A percentile compares a stretch with the other conserved stretches of the same genome.
phyloP scores from a whole-genome alignment of 2,329 filamentous ascomycete species.

The Fusarium nisikadoi region DNA sequence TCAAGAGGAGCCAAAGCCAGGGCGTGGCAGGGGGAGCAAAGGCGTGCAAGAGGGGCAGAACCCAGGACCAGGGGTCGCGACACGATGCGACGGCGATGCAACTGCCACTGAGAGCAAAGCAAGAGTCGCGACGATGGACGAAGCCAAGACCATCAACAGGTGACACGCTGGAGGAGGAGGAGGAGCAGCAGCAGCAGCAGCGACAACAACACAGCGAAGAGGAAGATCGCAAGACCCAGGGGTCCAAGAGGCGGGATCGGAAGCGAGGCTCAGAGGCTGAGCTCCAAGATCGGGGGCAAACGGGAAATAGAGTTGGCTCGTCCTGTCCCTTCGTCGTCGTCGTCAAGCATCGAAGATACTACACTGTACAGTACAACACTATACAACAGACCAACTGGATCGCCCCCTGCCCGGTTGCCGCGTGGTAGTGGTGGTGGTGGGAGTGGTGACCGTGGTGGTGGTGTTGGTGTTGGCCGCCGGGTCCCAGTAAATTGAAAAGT shows the following conservation, averaged over 20 bases:
- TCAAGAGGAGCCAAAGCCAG: slow-evolving; percentile 41
- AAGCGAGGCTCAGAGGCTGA: slow-evolving; percentile 25
- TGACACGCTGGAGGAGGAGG: slow-evolving; percentile 15
- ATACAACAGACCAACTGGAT: slow-evolving; percentile 16
- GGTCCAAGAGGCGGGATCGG: slow-evolving; percentile 34
- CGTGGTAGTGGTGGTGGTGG: slow-evolving; percentile 41
- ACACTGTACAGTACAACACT: slow-evolving; percentile 10
- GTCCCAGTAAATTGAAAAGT: slow-evolving; percentile 38
- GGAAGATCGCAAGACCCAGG: slow-evolving; percentile 21
- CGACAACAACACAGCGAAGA: not conserved
- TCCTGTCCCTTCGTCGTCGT: slow-evolving; percentile 8
- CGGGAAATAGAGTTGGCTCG: slow-evolving; percentile 30
- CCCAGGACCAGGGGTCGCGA: slow-evolving; percentile 42
- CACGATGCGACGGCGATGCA: slow-evolving; percentile 40
- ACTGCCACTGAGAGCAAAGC: slow-evolving; percentile 28
- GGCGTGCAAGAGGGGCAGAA: slow-evolving; percentile 39
- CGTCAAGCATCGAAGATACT: slow-evolving; percentile 35
- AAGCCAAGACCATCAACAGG: slow-evolving; percentile 34
- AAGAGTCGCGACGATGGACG: slow-evolving; percentile 36
- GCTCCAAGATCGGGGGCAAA: slow-evolving; percentile 29
- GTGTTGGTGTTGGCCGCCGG: slow-evolving; percentile 31
- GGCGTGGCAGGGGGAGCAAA: slow-evolving; percentile 42
- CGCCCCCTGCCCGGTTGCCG: slow-evolving; percentile 42
- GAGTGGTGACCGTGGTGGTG: slow-evolving; percentile 42
- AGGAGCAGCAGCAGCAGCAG: not conserved